Conservation (phyloP, 805 yeast species). For the Nakazawaea ishiwadae region DNA sequence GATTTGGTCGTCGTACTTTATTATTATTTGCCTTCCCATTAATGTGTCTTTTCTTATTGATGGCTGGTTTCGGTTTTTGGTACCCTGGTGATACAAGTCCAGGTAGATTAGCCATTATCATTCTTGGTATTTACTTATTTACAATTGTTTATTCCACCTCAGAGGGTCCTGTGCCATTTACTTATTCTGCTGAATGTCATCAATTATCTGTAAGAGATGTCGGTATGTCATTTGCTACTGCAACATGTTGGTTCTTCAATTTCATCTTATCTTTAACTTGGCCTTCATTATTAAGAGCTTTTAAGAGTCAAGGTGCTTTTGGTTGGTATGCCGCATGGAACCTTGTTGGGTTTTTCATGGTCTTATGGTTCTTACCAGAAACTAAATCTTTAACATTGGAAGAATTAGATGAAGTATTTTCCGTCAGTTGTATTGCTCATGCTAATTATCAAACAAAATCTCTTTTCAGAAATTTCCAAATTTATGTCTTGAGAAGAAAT, state of each 20-base stretch:
- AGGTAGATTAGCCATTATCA: constrained; percentile 62
- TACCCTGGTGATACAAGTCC: constrained; percentile 38
- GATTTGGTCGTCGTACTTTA: constrained; percentile 65
- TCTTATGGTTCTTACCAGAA: constrained; percentile 68
- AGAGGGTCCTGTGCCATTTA: constrained; percentile 88
- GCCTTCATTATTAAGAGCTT: constrained; percentile 65
- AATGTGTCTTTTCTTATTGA: constrained; percentile 53
- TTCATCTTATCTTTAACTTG: constrained; percentile 69
- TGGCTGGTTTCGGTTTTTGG: constrained; percentile 72
- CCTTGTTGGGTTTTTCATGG: constrained; percentile 61
- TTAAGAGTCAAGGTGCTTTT: constrained; percentile 80
- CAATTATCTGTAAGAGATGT: constrained; percentile 75
- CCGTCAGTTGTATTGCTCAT: constrained; percentile 51
- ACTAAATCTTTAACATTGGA: constrained; percentile 70
- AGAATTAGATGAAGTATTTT: constrained; percentile 71
- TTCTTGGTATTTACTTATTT: constrained; percentile 71
- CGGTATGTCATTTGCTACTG: constrained; percentile 77
- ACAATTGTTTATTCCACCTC: constrained; percentile 76
- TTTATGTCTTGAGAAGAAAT: constrained; percentile 41
- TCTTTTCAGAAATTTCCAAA: constrained; percentile 39
- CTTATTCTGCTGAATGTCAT: constrained; percentile 82
- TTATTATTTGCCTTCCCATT: constrained; percentile 57
- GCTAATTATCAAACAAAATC: constrained; percentile 42
- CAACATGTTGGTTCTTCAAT: constrained; percentile 72
- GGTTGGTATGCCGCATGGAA: constrained; percentile 90